Evolutionary conservation across 805 yeast species (phyloP).

Genomic region (Cyberlindnera americana): DNA sequence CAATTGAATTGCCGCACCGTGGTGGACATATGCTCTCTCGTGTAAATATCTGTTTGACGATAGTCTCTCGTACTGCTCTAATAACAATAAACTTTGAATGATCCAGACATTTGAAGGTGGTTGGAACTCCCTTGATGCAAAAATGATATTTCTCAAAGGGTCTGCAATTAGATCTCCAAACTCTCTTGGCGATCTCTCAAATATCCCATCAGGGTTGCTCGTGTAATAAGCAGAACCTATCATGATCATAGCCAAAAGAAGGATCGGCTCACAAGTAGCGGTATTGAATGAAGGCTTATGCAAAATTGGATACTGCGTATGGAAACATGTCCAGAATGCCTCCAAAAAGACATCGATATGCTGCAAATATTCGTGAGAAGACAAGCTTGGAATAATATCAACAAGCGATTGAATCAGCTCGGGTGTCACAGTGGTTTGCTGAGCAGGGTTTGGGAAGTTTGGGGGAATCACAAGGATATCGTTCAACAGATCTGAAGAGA

Average conservation of each 20-base stretch:
- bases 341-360: conserved; percentile 26
- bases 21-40: conserved; percentile 82
- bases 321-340: conserved; percentile 28
- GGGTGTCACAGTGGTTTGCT: conserved; percentile 26
- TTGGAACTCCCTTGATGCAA: conserved; percentile 65
- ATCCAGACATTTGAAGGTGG: conserved; percentile 79
- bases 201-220: conserved; percentile 16
- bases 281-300: conserved; percentile 54
- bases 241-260: conserved; percentile 50
- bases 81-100: conserved; percentile 63
- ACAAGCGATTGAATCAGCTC: conserved; percentile 20
- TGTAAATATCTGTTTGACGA: conserved; percentile 66
- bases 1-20: conserved; percentile 80
- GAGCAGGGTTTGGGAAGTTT: conserved; percentile 29
- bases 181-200: conserved; percentile 21
- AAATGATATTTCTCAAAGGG: conserved; percentile 65
- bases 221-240: conserved; percentile 27
- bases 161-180: conserved; percentile 35
- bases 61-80: conserved; percentile 80
- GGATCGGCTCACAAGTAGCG: conserved; percentile 44
- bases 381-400: conserved; percentile 22
- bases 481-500: conserved; percentile 26
- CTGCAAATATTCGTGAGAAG: conserved; percentile 21
- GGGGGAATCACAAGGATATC: conserved; percentile 30
- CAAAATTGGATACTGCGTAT: conserved; percentile 45